Base-by-base conservation (phyloP, 2,329 filamentous ascomycete species). In the Fonsecaea erecta region DNA sequence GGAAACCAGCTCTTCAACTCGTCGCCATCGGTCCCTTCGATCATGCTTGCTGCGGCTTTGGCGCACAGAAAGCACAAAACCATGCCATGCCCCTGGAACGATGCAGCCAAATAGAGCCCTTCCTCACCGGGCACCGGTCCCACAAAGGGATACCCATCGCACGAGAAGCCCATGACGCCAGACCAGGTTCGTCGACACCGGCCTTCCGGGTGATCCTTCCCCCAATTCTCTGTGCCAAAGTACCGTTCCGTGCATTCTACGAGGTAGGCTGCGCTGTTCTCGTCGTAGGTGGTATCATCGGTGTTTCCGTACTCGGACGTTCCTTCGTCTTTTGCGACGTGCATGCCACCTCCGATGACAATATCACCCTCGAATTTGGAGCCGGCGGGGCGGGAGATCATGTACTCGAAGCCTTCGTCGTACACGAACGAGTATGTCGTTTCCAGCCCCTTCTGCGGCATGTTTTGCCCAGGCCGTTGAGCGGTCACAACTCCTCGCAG, bases 131-230 rank as follows among this genome's bases (percentile, higher is more conserved):
- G 2, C 63, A 85, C 75, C 64, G 78, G 75, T 0, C 85, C 85
- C 0, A 87, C 81, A 52, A 85, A 78, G 0, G 85, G 85, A 51
- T 83, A 75, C 0, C 80, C 80, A 71, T 88, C 85, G 2, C 80
- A 76, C 7, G 80, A 84, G 67, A 82, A 85, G 0, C 83, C 84
- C 82, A 86, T 86, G 68, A 86, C 83, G 1, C 85, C 85, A 11
- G 81, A 82, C 84, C 84, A 87, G 43, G 82, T 78, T 43, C 70
- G 74, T 26, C 80, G 75, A 12, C 84, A 72, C 5, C 80, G 75
- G 2, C 81, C 80, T 61, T 83, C 81, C 14, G 68, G 56, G 46
- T 72, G 62, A 58, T 73, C 72, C 3, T 74, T 72, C 11, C 82
- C 83, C 83, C 83, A 86, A 48, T 77, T 75, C 16, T 67, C 70